Percentiles rank a stretch among this genome's conserved stretches.
These are phyloP conservation scores for Microthlaspi erraticum DNA, from an alignment of 345 rosid genomes.

Conservation along the genomic window DNA sequence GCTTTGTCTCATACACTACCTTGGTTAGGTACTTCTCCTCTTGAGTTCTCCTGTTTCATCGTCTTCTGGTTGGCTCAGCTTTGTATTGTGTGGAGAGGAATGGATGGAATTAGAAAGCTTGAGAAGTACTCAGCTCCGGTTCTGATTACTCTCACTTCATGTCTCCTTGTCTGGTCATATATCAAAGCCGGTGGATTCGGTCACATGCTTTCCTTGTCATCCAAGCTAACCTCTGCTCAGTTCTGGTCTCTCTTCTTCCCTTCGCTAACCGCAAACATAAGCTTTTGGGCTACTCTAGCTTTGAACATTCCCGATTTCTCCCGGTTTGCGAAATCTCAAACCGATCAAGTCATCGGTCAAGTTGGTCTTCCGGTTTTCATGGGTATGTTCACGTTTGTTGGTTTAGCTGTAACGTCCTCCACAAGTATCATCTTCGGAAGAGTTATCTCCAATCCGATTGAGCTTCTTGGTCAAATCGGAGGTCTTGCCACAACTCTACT, in stretches of 20 bases:
- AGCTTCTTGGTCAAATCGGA: conserved; percentile 74
- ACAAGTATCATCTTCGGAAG: conserved; percentile 76
- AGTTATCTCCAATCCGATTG: conserved; percentile 81
- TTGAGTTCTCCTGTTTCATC: conserved; percentile 82
- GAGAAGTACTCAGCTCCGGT: conserved; percentile 90
- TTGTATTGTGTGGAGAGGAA: conserved; percentile 73
- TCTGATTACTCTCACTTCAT: conserved; percentile 64
- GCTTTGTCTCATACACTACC: conserved; percentile 52
- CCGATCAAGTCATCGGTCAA: conserved; percentile 81
- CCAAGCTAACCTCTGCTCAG: conserved; percentile 62
- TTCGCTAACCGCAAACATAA: conserved; percentile 89
- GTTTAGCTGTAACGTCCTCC: conserved; percentile 80
- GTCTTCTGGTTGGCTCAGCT: conserved; percentile 83
- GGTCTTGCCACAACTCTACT: conserved; percentile 64
- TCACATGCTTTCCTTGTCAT: conserved; percentile 71
- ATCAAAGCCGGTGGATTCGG: conserved; percentile 78
- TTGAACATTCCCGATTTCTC: conserved; percentile 96
- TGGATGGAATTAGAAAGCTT: conserved; percentile 77
- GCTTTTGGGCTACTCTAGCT: conserved; percentile 92
- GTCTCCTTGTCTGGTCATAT: conserved; percentile 81
- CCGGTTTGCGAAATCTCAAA: conserved; percentile 72
- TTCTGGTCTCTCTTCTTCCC: conserved; percentile 93
- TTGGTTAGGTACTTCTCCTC: conserved; percentile 90
- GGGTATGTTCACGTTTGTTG: conserved; percentile 90
- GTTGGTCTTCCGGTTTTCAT: conserved; percentile 85